phyloP scores from a whole-genome alignment of 345 rosid genomes.

The Combretum micranthum region DNA sequence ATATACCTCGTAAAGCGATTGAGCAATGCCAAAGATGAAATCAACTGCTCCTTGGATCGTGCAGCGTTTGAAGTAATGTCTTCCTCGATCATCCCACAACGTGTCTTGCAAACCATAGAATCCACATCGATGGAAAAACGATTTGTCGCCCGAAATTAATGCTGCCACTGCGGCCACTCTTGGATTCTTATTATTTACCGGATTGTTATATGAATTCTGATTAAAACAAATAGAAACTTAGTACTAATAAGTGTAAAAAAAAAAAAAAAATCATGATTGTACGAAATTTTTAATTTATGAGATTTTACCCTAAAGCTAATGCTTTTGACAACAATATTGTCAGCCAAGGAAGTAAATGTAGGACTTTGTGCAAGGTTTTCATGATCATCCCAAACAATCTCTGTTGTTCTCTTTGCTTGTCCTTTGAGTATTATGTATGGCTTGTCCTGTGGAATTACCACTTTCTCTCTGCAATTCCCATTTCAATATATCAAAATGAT shows the following conservation, averaged over 20 bases:
- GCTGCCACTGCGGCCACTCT: conserved; percentile 27
- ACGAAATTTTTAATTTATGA: accelerated
- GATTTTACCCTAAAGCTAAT: conserved; percentile 40
- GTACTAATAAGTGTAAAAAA: not conserved
- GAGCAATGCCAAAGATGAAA: conserved; percentile 38
- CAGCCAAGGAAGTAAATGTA: conserved; percentile 49
- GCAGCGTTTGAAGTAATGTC: conserved; percentile 25
- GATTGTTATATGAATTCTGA: conserved; percentile 29
- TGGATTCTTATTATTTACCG: not conserved
- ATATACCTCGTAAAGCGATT: conserved; percentile 33
- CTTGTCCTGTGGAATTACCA: conserved; percentile 56
- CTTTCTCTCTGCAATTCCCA: conserved; percentile 46
- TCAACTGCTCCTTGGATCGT: conserved; percentile 32
- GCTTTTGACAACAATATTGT: conserved; percentile 39
- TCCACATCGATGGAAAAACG: conserved; percentile 16
- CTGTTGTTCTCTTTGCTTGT: conserved; percentile 36
- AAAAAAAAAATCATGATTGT: not conserved
- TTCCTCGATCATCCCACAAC: conserved; percentile 26
- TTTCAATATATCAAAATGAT: not conserved
- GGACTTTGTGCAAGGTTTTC: conserved; percentile 31
- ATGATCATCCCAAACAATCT: conserved; percentile 65
- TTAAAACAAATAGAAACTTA: not conserved
- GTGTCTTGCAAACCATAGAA: conserved; percentile 40
- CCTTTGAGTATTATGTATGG: conserved; percentile 56
- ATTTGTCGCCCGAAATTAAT: conserved; percentile 26